Conservation (phyloP, 768 basidiomycete genomes). For the Sarcomyxa edulis region DNA sequence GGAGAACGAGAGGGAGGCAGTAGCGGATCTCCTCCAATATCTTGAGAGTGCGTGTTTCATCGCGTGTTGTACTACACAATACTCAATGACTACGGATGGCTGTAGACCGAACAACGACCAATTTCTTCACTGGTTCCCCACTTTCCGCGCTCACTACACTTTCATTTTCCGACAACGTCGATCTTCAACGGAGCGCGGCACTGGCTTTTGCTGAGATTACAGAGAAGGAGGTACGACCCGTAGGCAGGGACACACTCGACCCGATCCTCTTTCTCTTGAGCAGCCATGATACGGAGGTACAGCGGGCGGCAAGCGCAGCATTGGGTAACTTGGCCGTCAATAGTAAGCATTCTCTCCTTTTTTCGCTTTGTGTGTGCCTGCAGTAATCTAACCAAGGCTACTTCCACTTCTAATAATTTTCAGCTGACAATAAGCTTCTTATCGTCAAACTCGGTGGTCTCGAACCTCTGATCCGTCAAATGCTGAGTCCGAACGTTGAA, state of each 20-base stretch:
- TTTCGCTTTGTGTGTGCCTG: conserved; percentile 14
- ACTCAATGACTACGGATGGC: conserved; percentile 2
- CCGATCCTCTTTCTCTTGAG: conserved; percentile 96
- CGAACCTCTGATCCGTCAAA: conserved; percentile 96
- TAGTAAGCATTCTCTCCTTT: too few relatives aligned
- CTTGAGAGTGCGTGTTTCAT: conserved; percentile 76
- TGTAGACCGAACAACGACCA: conserved; percentile 95
- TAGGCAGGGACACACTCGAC: conserved; percentile 95
- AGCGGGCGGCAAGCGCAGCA: conserved; percentile 95
- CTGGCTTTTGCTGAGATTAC: conserved; percentile 99
- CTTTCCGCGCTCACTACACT: conserved; percentile 92
- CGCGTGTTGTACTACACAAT: conserved; percentile 1
- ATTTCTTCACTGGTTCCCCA: conserved; percentile 95
- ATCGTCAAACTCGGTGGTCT: conserved; percentile 97
- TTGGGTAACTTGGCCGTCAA: conserved; percentile 98
- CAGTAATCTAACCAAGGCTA: conserved; percentile 1
- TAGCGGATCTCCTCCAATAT: conserved; percentile 94
- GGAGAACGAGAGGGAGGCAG: conserved; percentile 95
- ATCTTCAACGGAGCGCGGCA: conserved; percentile 95
- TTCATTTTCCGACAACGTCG: conserved; percentile 98
- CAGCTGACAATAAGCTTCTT: conserved; percentile 98
- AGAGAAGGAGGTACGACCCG: conserved; percentile 97
- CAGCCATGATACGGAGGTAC: conserved; percentile 98
- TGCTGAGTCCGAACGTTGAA: conserved; percentile 98
- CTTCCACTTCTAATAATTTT: conserved; percentile 7